Evolutionary conservation across 495 filamentous ascomycete genomes (phyloP).

Genomic region (Penicillium salamii): DNA sequence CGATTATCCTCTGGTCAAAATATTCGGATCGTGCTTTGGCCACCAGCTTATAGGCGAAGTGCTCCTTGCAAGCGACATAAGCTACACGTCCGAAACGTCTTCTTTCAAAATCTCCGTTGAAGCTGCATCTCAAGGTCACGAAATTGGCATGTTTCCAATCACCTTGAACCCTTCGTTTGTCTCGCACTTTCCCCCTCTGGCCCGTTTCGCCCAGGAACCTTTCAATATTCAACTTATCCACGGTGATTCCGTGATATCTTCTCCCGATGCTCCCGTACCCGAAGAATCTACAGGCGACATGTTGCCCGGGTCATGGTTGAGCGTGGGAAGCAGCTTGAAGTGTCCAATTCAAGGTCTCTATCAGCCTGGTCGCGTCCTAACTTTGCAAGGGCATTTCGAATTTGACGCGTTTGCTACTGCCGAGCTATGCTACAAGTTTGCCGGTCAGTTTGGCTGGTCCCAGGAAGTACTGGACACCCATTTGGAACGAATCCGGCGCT

Average conservation of each 20-base stretch:
- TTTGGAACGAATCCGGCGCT: constrained; percentile 17
- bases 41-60: constrained; percentile 31
- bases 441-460: constrained; percentile 17
- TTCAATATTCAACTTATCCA: constrained; percentile 27
- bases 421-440: constrained; percentile 22
- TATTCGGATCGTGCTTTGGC: constrained; percentile 34
- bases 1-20: constrained; percentile 28
- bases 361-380: constrained; percentile 19
- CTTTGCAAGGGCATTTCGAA: constrained; percentile 30
- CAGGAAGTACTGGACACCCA: constrained; percentile 8
- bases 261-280: background rate
- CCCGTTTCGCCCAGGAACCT: background rate
- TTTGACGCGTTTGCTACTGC: constrained; percentile 26
- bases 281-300: background rate
- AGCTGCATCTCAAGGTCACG: constrained; percentile 11
- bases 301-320: constrained; percentile 21
- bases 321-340: constrained; percentile 16
- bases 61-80: constrained; percentile 6
- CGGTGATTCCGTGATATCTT: constrained; percentile 23
- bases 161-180: constrained; percentile 12
- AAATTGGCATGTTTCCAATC: constrained; percentile 24
- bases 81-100: constrained; percentile 4
- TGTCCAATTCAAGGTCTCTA: constrained; percentile 33
- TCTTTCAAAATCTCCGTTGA: constrained; percentile 9
- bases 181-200: constrained; percentile 6